A percentile compares a stretch with the other conserved stretches of the same genome.
phyloP scores from a whole-genome alignment of 768 basidiomycete genomes.

The Tulasnella sp. region DNA sequence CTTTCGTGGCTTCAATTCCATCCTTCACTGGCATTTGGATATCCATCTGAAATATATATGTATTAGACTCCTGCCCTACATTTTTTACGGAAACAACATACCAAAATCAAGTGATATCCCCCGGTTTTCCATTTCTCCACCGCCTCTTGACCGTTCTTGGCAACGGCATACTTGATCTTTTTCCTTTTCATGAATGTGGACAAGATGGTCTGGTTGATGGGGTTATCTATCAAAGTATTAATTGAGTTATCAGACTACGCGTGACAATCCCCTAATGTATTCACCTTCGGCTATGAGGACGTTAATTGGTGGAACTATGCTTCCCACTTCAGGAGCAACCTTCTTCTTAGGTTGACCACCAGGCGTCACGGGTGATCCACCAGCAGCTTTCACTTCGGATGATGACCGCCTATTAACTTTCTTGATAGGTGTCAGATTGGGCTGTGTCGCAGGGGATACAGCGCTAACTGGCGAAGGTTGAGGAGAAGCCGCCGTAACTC shows the following conservation, averaged over 20 bases:
- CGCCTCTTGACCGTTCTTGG: conserved; percentile 90
- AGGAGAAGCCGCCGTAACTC: too few species aligned
- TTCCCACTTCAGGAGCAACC: conserved; percentile 43
- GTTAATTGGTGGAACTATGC: conserved; percentile 89
- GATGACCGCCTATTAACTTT: too few species aligned
- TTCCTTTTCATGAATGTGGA: conserved; percentile 96
- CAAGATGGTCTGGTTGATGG: conserved; percentile 94
- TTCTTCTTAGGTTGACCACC: conserved; percentile 38
- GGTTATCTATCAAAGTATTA: conserved; percentile 55
- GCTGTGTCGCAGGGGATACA: too few species aligned
- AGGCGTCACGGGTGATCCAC: too few species aligned
- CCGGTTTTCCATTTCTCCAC: conserved; percentile 91
- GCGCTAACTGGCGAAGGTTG: too few species aligned
- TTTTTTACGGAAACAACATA: conserved; percentile 30
- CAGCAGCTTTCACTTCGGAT: too few species aligned
- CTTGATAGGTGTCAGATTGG: too few species aligned
- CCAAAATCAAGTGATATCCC: conserved; percentile 88
- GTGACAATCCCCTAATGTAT: conserved; percentile 21
- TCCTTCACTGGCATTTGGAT: conserved; percentile 99
- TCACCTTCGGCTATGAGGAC: conserved; percentile 95
- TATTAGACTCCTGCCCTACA: neutral
- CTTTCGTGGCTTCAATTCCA: conserved; percentile 92
- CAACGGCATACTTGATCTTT: conserved; percentile 87
- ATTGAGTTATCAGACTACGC: neutral
- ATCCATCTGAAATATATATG: conserved; percentile 65